Base-by-base conservation (phyloP, 2,329 filamentous ascomycete genomes). In the Boeremia exigua region DNA sequence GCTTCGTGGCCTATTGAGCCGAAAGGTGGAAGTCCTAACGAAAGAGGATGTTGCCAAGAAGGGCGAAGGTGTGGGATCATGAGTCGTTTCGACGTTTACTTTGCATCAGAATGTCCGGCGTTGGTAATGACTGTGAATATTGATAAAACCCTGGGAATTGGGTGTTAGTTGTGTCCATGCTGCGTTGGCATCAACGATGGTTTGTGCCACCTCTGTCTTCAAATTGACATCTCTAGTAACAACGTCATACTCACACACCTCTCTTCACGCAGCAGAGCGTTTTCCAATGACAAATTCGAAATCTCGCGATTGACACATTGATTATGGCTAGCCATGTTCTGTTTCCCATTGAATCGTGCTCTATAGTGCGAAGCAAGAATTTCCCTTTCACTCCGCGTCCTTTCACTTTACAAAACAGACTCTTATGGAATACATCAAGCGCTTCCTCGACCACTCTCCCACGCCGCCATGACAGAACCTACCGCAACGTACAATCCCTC, bases 1-100 rank as follows among this genome's bases (percentile, higher is more conserved):
- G 63, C 71, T 91, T 54, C 80, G 88, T 43, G 75, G 78, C 6
- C 62, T 91, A 38, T 69, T 90, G n/a, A 85, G 83, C 60, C 79
- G 83, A 56, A 84, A 89, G 56, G 77, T 89, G 7, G 78, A 82
- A 42, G 80, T 77, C 58, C 67, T 85, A 23, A 78, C 80, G 27
- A 78, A 82, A n/a, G 68, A 75, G 52, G 74, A 77, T 7, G 46
- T 69, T 19, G 58, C 58, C 6, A 67, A 71, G 60, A 57, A 52
- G 28, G 54, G 48, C n/a, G 49, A 34, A 14, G 44, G 55, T 6
- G 45, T 49, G 27, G 55, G 48, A 11, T 53, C 49, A 12, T 58
- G 14, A 50, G 33, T 8, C 2, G 11, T 10, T 4, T 29, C 4
- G 39, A 36, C 11, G 2, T 4, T 43, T 37, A 19, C 11, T 38